Evolutionary conservation across 208 protist genomes (phyloP).

Genomic region (Trypanosoma boissoni): DNA sequence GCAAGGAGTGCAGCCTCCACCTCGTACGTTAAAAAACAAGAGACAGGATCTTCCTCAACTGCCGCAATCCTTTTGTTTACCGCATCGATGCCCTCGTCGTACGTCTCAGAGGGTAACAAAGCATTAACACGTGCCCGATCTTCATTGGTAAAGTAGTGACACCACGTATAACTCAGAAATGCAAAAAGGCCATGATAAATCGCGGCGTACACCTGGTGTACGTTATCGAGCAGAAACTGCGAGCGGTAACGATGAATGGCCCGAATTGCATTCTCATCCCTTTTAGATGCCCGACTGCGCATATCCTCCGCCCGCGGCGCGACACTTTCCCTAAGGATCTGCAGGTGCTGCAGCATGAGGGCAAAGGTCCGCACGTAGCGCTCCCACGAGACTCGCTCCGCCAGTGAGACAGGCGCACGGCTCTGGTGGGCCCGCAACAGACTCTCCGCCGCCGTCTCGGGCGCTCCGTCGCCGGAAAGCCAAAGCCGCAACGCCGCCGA

Average conservation of each 20-base stretch:
- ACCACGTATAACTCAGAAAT: conserved; percentile 60
- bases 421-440: too few relatives aligned
- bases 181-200: conserved; percentile 44
- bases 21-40: conserved; percentile 44
- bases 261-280: conserved; percentile 12
- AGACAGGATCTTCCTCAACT: conserved; percentile 1
- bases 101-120: conserved; percentile 34
- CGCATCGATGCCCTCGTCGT: conserved; percentile 17
- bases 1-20: conserved; percentile 46
- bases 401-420: conserved; percentile 7
- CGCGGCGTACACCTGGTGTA: conserved; percentile 51
- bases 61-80: background rate
- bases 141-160: conserved; percentile 37
- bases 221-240: conserved; percentile 64
- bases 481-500: conserved; percentile 24
- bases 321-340: conserved; percentile 19
- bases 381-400: conserved; percentile 32
- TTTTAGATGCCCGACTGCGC: background rate
- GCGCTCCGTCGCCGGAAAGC: conserved; percentile 9
- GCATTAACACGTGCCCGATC: conserved; percentile 21
- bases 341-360: conserved; percentile 36
- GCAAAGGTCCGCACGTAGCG: conserved; percentile 38
- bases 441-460: too few relatives aligned
- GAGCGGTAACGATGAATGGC: conserved; percentile 28
- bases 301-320: conserved; percentile 15